Evolutionary conservation across 2,329 filamentous ascomycete species (phyloP), one percentile per base, ranked within the genome.

Genomic region (Pseudogymnoascus verrucosus): DNA sequence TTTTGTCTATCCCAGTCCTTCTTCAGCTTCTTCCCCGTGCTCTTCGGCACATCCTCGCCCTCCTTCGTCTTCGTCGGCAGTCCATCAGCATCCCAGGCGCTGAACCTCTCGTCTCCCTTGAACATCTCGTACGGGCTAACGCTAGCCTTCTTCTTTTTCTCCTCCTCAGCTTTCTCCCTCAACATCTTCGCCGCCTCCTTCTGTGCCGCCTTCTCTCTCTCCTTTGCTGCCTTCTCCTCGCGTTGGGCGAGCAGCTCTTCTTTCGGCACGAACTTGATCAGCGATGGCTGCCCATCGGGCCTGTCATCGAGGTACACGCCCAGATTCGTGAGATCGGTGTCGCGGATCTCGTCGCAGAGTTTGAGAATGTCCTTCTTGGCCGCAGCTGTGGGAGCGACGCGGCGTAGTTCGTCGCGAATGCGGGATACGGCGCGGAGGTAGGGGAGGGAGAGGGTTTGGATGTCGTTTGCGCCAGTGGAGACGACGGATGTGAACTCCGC

Each of bases 1-100:
- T 92, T 95, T 79, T 97, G 93, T 73, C 82, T 87, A 70, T 96
- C 89, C 90, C 90, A 96, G 63, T 91, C 88, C 80, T 97, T 97
- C 77, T 82, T 87, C 69, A 96, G 75, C 79, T 91, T 93, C 82
- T 97, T 97, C 61, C 78, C 72, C 72, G 86, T 84, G 65, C 83
- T 89, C 80, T 96, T 96, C 4, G 90, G 84, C 39, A 97, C 81
- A 69, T 96, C 91, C 65, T 85, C 87, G 0, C 91, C 92, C 34
- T 90, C 86, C 66, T 85, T 86, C 73, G 92, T 85, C 76, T 87
- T 90, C 0, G 84, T 89, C 1, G 93, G 93, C 67, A 96, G 66
- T 0, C 93, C 93, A 64, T 93, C 88, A 5, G 82, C 87, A 72
- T 96, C 91, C 90, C 91, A 96, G 16, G 83, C 90, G 68, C 81